Base-by-base conservation (phyloP, 108 stramenopile genomes). In the Licmophora abbreviata region DNA sequence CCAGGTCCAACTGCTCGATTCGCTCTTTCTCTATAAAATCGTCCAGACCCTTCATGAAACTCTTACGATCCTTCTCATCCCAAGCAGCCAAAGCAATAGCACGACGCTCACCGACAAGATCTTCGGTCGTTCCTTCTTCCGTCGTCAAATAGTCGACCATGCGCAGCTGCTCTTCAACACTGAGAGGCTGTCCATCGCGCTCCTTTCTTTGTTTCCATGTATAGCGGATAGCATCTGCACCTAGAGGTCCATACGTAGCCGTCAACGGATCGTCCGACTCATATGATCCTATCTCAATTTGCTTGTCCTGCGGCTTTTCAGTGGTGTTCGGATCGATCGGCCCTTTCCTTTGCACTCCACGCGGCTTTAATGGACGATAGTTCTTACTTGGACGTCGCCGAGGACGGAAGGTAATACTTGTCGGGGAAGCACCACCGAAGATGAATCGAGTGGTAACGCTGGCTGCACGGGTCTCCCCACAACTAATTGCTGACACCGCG, bases 141-240 rank as follows among this genome's bases (percentile, higher is more conserved):
- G 79, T 63, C 1, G 76, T 75, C 29, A 91, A 50, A 32, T 72
- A 80, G 63, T 91, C 89, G 54, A 75, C 70, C 26, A 68, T 66
- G 9, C 72, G 59, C 29, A 85, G 62, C 25, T 74, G 38, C 14
- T 59, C 54, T 55, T 91, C 89, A 8, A 73, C 27, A 73, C 9
- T 7, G 9, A 44, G 8, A 7, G 8, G 20, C 5, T 3, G 20
- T 20, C 29, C 48, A 6, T 4, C 26, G 15, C 15, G 8, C 4
- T 72, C 61, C 26, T 72, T 38, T 28, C 34, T 17, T 24, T 47
- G 14, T 24, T 42, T 37, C 12, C 64, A 42, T 36, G 65, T 64
- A 0, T 22, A 1, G 14, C 65, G 60, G n/a, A 71, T 63, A 0
- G 61, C 60, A 24, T 71, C 61, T 2, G 70, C 70, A 15, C 66